Evolutionary conservation across 148 eudicot species (phyloP).

Genomic region (Rhododendron henanense): DNA sequence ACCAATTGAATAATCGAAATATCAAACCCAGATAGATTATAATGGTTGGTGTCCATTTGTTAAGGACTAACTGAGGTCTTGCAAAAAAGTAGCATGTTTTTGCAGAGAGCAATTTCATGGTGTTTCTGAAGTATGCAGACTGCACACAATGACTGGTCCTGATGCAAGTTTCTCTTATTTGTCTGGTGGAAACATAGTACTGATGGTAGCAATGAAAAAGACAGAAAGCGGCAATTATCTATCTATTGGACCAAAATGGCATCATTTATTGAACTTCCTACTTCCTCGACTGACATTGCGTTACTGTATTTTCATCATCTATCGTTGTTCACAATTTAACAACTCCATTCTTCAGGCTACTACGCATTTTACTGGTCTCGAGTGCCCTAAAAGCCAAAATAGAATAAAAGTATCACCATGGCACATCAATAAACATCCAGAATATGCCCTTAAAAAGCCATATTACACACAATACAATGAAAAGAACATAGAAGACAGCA

Average conservation of each 20-base stretch:
- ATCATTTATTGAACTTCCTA: background rate
- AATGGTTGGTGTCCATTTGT: background rate
- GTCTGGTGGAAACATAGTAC: background rate
- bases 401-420: background rate
- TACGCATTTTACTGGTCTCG: background rate
- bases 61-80: background rate
- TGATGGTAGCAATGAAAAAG: background rate
- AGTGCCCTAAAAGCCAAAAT: background rate
- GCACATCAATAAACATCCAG: background rate
- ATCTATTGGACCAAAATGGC: background rate
- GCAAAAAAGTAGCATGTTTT: background rate
- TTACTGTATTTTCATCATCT: background rate
- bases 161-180: background rate
- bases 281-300: background rate
- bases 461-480: background rate
- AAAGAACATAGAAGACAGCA: slow-evolving; percentile 1
- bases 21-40: background rate
- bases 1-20: background rate
- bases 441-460: background rate
- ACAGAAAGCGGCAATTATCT: background rate
- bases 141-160: background rate
- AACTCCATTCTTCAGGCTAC: background rate
- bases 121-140: background rate
- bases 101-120: background rate
- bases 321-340: background rate